phyloP scores from a whole-genome alignment of 148 eudicot species.

The Pharnaceum exiguum region DNA sequence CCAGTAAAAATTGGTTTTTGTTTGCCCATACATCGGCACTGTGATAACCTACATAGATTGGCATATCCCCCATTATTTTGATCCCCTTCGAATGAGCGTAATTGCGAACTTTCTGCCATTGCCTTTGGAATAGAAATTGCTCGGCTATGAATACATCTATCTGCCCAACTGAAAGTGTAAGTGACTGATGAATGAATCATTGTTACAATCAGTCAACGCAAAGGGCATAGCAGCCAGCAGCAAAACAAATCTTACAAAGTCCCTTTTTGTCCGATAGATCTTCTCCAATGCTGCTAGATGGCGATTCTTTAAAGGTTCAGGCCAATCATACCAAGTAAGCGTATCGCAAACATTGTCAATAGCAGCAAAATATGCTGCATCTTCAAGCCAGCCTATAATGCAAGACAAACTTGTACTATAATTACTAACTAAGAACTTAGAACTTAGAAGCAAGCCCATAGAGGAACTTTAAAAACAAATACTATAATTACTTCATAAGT shows the following conservation, averaged over 20 bases:
- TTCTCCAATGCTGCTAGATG: constrained; percentile 83
- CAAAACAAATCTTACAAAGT: constrained; percentile 56
- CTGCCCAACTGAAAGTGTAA: constrained; percentile 46
- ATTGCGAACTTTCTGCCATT: constrained; percentile 80
- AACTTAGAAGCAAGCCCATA: too few relatives aligned
- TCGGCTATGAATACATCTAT: constrained; percentile 77
- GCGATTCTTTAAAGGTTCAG: constrained; percentile 82
- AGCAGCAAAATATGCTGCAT: constrained; percentile 98
- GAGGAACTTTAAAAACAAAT: too few relatives aligned
- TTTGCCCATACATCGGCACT: constrained; percentile 99
- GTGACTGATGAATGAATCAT: constrained; percentile 19
- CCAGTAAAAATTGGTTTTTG: constrained; percentile 75
- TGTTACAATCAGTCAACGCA: constrained; percentile 5
- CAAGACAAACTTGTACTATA: constrained; percentile 4
- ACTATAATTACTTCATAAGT: too few relatives aligned
- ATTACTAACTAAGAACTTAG: too few relatives aligned
- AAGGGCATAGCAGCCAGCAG: constrained; percentile 1
- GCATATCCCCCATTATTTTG: constrained; percentile 99
- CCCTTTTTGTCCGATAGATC: constrained; percentile 64
- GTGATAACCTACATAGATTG: constrained; percentile 98
- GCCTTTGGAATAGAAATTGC: constrained; percentile 93
- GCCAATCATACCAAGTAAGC: constrained; percentile 91
- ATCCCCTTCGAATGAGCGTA: constrained; percentile 70
- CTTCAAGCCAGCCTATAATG: constrained; percentile 92
- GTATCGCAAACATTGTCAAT: constrained; percentile 61